Percentiles rank a stretch among this genome's conserved stretches.
These are phyloP conservation scores for Aspergillus brunneoviolaceus DNA, from an alignment of 2,329 filamentous ascomycete genomes.

Conservation along the genomic window DNA sequence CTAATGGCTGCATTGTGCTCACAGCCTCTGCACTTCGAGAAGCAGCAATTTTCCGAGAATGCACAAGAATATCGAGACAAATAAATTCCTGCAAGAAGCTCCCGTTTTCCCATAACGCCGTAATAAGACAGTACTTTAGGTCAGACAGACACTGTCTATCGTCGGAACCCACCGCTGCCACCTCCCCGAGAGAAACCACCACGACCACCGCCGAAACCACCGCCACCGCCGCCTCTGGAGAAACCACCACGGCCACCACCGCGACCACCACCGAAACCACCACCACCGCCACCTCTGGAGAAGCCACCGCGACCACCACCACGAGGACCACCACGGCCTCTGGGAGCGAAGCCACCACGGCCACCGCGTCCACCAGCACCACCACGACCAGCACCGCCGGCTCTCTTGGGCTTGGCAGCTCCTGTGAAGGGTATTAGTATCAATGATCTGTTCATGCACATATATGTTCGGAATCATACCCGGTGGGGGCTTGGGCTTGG, in stretches of 20 bases:
- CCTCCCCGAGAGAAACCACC: constrained; percentile 34
- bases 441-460: not conserved
- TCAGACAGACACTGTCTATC: constrained; percentile 28
- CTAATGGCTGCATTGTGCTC: constrained; percentile 32
- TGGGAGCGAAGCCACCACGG: constrained; percentile 47
- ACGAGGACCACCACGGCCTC: constrained; percentile 55
- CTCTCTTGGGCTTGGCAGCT: constrained; percentile 68
- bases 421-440: constrained; percentile 48
- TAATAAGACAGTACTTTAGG: constrained; percentile 39
- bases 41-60: constrained; percentile 35
- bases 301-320: constrained; percentile 35
- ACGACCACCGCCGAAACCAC: constrained; percentile 47
- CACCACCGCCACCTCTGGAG: constrained; percentile 43
- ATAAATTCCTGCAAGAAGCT: constrained; percentile 39
- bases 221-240: constrained; percentile 43
- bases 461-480: constrained; percentile 35
- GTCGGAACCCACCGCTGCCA: constrained; percentile 26
- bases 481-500: constrained; percentile 77
- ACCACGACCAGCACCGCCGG: constrained; percentile 58
- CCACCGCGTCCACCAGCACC: constrained; percentile 46
- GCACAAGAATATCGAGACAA: constrained; percentile 36
- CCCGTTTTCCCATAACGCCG: constrained; percentile 46
- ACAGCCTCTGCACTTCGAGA: constrained; percentile 30
- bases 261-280: constrained; percentile 42
- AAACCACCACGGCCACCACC: constrained; percentile 51